phyloP scores from a whole-genome alignment of 495 filamentous ascomycete species.

The Neurospora tetraspora region DNA sequence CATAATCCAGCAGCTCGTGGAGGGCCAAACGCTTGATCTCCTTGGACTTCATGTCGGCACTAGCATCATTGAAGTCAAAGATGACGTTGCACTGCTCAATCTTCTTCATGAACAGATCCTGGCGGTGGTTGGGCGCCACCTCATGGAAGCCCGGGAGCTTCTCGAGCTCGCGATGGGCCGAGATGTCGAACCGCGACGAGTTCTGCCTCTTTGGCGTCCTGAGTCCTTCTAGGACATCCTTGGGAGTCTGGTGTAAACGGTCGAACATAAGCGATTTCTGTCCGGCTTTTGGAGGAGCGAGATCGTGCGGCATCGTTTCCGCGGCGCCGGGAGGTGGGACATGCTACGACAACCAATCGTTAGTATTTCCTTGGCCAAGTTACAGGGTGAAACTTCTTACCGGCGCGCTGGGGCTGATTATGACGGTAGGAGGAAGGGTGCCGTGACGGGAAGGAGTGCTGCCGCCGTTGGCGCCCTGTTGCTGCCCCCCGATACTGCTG shows the following conservation, averaged over 20 bases:
- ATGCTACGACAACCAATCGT: constrained; percentile 49
- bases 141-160: constrained; percentile 99
- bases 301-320: constrained; percentile 97
- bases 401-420: constrained; percentile 90
- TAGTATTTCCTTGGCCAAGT: constrained; percentile 9
- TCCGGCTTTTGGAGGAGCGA: constrained; percentile 81
- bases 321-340: constrained; percentile 84
- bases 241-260: constrained; percentile 83
- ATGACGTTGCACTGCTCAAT: constrained; percentile 99
- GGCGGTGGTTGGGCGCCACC: constrained; percentile 85
- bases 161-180: constrained; percentile 89
- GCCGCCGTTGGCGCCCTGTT: constrained; percentile 46
- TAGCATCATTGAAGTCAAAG: constrained; percentile 98
- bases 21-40: constrained; percentile 97
- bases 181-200: constrained; percentile 96
- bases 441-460: constrained; percentile 62
- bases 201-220: constrained; percentile 92
- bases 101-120: constrained; percentile 99
- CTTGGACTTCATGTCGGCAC: constrained; percentile 99
- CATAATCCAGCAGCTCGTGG: constrained; percentile 94
- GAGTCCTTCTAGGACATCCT: constrained; percentile 90
- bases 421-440: constrained; percentile 74
- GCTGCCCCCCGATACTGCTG: constrained; percentile 22
- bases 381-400: constrained; percentile 44
- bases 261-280: constrained; percentile 85